phyloP scores from a whole-genome alignment of 2,329 filamentous ascomycete genomes.

The Hypoxylon sp. region DNA sequence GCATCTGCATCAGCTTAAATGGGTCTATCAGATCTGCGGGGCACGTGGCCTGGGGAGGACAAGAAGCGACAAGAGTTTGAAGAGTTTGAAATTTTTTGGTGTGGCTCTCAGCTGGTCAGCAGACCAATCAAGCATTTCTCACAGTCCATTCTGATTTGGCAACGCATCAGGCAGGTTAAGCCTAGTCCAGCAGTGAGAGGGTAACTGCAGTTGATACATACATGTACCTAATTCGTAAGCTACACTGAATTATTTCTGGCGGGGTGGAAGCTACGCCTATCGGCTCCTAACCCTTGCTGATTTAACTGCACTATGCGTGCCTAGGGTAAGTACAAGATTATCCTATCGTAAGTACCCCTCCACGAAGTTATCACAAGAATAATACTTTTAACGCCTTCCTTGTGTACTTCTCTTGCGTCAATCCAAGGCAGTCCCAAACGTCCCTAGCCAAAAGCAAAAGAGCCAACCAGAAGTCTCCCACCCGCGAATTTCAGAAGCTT shows the following conservation, averaged over 20 bases:
- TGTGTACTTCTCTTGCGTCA: slow-evolving; percentile 16
- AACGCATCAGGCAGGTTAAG: slow-evolving; percentile 31
- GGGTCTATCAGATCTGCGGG: slow-evolving; percentile 37
- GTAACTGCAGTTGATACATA: slow-evolving; percentile 3
- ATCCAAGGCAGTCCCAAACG: slow-evolving; percentile 30
- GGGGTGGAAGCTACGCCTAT: slow-evolving; percentile 28
- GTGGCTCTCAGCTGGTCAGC: slow-evolving; percentile 35
- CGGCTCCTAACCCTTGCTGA: slow-evolving; percentile 15
- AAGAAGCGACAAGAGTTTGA: slow-evolving; percentile 14
- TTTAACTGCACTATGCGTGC: background rate
- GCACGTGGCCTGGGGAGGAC: slow-evolving; percentile 38
- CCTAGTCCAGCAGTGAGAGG: too few species aligned
- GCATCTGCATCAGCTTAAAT: slow-evolving; percentile 34
- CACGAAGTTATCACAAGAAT: background rate
- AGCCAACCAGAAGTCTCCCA: slow-evolving; percentile 26
- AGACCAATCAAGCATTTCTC: slow-evolving; percentile 40
- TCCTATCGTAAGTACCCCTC: background rate
- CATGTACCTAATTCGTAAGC: too few species aligned
- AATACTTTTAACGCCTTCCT: slow-evolving; percentile 1
- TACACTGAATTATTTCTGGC: too few species aligned
- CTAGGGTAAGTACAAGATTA: background rate
- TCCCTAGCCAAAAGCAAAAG: slow-evolving; percentile 20
- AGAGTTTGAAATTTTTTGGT: too few species aligned
- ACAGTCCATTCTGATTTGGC: slow-evolving; percentile 34
- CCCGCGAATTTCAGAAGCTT: slow-evolving; percentile 35